phyloP scores from a whole-genome alignment of 2,329 filamentous ascomycete genomes.

The Botrytis porri region DNA sequence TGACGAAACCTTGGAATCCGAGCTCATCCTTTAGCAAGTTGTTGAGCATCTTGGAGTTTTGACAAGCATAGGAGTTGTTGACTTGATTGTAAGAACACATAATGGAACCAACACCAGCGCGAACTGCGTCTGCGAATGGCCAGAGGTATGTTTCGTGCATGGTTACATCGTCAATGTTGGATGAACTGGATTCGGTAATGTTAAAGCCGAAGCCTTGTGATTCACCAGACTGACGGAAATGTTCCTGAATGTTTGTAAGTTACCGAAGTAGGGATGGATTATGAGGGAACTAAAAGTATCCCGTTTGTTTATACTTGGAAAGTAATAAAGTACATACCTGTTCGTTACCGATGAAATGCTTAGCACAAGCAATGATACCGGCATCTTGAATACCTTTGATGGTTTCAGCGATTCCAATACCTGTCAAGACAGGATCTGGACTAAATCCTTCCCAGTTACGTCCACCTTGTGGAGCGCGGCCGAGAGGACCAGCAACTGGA shows the following conservation, averaged over 20 bases:
- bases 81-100: slow-evolving; percentile 86
- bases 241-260: slow-evolving; percentile 50
- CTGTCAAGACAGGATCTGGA: slow-evolving; percentile 69
- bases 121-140: slow-evolving; percentile 58
- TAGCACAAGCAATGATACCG: slow-evolving; percentile 79
- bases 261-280: slow-evolving; percentile 43
- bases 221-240: slow-evolving; percentile 37
- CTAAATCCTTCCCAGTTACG: slow-evolving; percentile 68
- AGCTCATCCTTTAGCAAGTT: slow-evolving; percentile 75
- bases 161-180: slow-evolving; percentile 57
- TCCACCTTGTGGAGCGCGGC: slow-evolving; percentile 64
- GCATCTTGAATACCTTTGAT: slow-evolving; percentile 78
- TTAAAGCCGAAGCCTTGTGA: slow-evolving; percentile 58
- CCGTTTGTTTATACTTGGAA: not conserved
- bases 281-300: not conserved
- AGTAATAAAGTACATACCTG: slow-evolving; percentile 50
- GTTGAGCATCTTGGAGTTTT: slow-evolving; percentile 75
- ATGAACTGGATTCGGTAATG: slow-evolving; percentile 56
- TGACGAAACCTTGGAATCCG: slow-evolving; percentile 77
- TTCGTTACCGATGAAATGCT: slow-evolving; percentile 70
- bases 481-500: slow-evolving; percentile 70
- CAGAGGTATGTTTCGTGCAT: slow-evolving; percentile 60
- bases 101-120: slow-evolving; percentile 72
- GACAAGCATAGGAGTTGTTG: slow-evolving; percentile 78
- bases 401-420: slow-evolving; percentile 67